phyloP scores from a whole-genome alignment of 345 rosid genomes.

The Eucalyptus regnans region DNA sequence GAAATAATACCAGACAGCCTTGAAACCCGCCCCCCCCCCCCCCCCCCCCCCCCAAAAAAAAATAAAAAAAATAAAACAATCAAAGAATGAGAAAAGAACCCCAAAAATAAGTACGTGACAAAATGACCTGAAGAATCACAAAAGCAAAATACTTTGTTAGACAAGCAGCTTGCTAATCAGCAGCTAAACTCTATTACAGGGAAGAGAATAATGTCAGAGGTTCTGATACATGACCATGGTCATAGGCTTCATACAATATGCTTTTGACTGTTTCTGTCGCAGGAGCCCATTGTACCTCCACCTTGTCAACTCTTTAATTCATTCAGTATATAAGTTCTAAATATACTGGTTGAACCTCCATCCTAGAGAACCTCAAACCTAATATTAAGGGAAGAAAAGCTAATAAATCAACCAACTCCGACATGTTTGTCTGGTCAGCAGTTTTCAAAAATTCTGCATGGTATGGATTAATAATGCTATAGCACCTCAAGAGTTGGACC shows the following conservation, averaged over 20 bases:
- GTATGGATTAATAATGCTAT: neutral
- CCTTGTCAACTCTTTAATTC: neutral
- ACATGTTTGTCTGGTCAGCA: neutral
- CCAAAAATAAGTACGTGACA: neutral
- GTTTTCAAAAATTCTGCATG: neutral
- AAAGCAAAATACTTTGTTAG: neutral
- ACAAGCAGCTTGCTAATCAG: neutral
- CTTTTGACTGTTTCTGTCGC: neutral
- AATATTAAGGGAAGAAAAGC: neutral
- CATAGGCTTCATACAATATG: neutral
- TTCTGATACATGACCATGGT: neutral
- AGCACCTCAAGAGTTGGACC: neutral
- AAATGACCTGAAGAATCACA: neutral
- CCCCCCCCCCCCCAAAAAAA: too few relatives aligned
- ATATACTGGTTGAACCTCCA: neutral
- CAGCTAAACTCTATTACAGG: neutral
- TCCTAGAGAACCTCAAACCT: neutral
- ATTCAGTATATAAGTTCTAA: neutral
- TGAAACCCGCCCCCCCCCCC: rapidly evolving
- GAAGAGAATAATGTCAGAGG: neutral
- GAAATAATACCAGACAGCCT: neutral
- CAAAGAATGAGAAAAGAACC: neutral
- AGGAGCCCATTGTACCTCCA: neutral
- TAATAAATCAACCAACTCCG: neutral
- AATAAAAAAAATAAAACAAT: neutral